These are phyloP conservation scores for Moringa oleifera DNA, from an alignment of 345 rosid genomes.

Conservation along the genomic window DNA sequence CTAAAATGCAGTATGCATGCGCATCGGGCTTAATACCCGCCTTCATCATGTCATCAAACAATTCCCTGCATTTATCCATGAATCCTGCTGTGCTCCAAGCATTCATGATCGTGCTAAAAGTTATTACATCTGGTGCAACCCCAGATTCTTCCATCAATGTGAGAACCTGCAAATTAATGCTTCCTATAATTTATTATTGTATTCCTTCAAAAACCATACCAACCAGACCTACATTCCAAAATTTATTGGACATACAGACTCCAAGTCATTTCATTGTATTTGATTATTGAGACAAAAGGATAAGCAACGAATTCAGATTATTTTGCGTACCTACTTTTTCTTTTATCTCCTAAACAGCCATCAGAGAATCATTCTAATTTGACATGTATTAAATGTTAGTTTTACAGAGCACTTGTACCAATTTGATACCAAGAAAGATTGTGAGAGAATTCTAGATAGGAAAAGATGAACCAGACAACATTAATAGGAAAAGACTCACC, in stretches of 20 bases:
- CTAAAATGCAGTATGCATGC: slow-evolving; percentile 54
- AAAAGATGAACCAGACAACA: background rate
- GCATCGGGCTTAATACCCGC: slow-evolving; percentile 54
- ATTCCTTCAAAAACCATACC: background rate
- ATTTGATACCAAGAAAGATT: background rate
- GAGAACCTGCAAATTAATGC: slow-evolving; percentile 41
- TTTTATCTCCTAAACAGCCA: background rate
- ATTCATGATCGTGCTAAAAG: slow-evolving; percentile 62
- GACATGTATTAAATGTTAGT: background rate
- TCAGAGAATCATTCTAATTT: background rate
- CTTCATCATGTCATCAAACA: slow-evolving; percentile 53
- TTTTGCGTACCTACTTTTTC: no score
- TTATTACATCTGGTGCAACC: slow-evolving; percentile 60
- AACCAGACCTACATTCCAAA: background rate
- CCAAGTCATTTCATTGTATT: no score
- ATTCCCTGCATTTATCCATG: slow-evolving; percentile 54
- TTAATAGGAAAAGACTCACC: slow-evolving; percentile 21
- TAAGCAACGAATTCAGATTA: no score
- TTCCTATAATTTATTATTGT: background rate
- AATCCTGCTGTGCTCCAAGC: slow-evolving; percentile 72
- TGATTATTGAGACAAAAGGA: no score
- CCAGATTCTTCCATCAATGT: slow-evolving; percentile 45
- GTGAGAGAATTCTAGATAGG: background rate
- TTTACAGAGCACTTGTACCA: background rate
- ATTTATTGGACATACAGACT: background rate